Conservation (phyloP, 2,329 filamentous ascomycete genomes). For the Penicillium paneum region DNA sequence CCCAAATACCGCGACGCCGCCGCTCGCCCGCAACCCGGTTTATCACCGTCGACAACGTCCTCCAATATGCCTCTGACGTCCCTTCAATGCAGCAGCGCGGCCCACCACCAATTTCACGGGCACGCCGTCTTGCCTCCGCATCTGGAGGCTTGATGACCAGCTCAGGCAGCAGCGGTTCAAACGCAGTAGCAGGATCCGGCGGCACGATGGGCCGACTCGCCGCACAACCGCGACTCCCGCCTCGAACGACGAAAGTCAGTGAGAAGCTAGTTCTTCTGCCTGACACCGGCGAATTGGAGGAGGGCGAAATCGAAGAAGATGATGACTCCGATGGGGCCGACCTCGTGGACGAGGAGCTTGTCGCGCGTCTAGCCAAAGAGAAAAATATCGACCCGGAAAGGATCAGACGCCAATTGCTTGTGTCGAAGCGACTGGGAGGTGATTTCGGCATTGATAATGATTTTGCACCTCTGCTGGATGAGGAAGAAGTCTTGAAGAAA, state of each 20-base stretch:
- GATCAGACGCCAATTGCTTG: conserved; percentile 31
- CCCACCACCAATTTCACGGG: conserved; percentile 48
- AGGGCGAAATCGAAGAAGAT: conserved; percentile 43
- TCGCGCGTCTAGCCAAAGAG: conserved; percentile 33
- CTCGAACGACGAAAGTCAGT: conserved; percentile 87
- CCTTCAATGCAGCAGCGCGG: conserved; percentile 86
- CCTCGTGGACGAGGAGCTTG: conserved; percentile 37
- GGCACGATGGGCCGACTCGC: conserved; percentile 57
- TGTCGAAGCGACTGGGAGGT: conserved; percentile 38
- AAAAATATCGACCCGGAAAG: conserved; percentile 35
- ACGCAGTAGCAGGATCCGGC: conserved; percentile 47
- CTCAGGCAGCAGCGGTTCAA: conserved; percentile 34
- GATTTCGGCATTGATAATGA: conserved; percentile 59
- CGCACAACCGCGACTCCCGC: conserved; percentile 63
- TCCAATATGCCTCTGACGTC: conserved; percentile 91
- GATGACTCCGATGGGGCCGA: conserved; percentile 26
- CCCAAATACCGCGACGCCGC: conserved; percentile 27
- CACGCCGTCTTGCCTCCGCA: conserved; percentile 34
- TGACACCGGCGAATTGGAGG: conserved; percentile 56
- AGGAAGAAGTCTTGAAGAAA: conserved; percentile 63
- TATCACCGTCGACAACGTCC: conserved; percentile 88
- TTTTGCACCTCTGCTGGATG: conserved; percentile 49
- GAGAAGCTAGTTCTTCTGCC: conserved; percentile 95
- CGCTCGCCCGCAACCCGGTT: conserved; percentile 60
- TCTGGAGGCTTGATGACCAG: conserved; percentile 31